These are phyloP conservation scores for Verticillium nonalfalfae DNA, from an alignment of 2,329 filamentous ascomycete species.

Conservation along the genomic window DNA sequence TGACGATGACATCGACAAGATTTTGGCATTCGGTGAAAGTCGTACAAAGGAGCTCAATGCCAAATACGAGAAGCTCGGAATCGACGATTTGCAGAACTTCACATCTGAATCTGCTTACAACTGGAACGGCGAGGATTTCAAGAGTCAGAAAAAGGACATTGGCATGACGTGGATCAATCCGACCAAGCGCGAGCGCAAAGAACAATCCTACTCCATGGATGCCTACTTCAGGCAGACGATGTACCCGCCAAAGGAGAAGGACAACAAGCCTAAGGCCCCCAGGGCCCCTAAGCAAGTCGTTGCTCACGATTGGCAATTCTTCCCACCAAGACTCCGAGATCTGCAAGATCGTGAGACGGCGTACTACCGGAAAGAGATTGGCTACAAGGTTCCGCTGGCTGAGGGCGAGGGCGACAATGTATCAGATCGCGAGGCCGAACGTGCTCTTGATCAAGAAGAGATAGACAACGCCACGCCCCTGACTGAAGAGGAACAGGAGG, in stretches of 20 bases:
- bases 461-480: slow-evolving; percentile 88
- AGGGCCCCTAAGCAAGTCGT: slow-evolving; percentile 86
- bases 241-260: slow-evolving; percentile 71
- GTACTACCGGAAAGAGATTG: slow-evolving; percentile 91
- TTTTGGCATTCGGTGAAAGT: slow-evolving; percentile 79
- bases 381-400: slow-evolving; percentile 84
- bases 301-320: slow-evolving; percentile 97
- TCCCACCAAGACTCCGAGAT: slow-evolving; percentile 74
- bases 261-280: slow-evolving; percentile 92
- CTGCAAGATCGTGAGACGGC: slow-evolving; percentile 96
- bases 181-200: slow-evolving; percentile 95
- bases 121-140: slow-evolving; percentile 97
- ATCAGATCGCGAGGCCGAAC: slow-evolving; percentile 79
- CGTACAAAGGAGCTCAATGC: slow-evolving; percentile 85
- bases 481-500: slow-evolving; percentile 81
- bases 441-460: slow-evolving; percentile 79
- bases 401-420: slow-evolving; percentile 86
- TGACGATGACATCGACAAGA: slow-evolving; percentile 86
- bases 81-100: slow-evolving; percentile 97
- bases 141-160: slow-evolving; percentile 84
- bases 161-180: slow-evolving; percentile 97
- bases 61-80: slow-evolving; percentile 93
- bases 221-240: slow-evolving; percentile 95
- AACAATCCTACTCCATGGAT: slow-evolving; percentile 97
- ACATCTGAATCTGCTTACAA: slow-evolving; percentile 96